These are phyloP conservation scores for Aspergillus sp. DNA, from an alignment of 2,329 filamentous ascomycete species.

Conservation along the genomic window DNA sequence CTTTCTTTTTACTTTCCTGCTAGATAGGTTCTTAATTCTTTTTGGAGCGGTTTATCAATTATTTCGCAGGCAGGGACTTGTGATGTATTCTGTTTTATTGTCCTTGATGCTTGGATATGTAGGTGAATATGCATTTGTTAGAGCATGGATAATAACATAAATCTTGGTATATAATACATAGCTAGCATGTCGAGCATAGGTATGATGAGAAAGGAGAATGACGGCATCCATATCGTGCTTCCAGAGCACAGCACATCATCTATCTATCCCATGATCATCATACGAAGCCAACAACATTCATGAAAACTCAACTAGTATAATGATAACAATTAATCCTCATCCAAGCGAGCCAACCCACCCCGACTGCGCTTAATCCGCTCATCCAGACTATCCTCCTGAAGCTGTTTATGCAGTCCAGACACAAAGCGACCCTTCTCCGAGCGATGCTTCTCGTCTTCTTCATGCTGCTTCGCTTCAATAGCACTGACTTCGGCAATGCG, in stretches of 20 bases:
- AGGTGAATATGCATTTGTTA: background rate
- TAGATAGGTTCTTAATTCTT: constrained; percentile 8
- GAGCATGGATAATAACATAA: background rate
- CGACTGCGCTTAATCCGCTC: constrained; percentile 37
- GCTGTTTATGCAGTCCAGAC: constrained; percentile 35
- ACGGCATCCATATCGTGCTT: background rate
- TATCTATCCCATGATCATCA: too few relatives aligned
- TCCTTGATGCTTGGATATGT: background rate
- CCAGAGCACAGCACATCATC: background rate
- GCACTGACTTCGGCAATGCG: constrained; percentile 68
- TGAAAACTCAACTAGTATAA: background rate
- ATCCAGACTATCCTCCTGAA: constrained; percentile 38
- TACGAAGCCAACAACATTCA: too few relatives aligned
- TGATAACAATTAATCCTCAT: constrained; percentile 22
- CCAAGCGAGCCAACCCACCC: constrained; percentile 35
- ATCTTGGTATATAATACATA: background rate
- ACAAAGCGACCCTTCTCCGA: constrained; percentile 40
- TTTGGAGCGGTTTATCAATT: constrained; percentile 10
- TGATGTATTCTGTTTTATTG: constrained; percentile 13
- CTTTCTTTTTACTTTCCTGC: background rate
- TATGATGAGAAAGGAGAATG: background rate
- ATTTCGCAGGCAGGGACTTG: constrained; percentile 12
- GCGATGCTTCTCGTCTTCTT: constrained; percentile 62
- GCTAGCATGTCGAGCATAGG: too few relatives aligned
- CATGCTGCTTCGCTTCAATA: constrained; percentile 63